phyloP scores from a whole-genome alignment of 768 basidiomycete genomes.

The Termitomyces sp. region DNA sequence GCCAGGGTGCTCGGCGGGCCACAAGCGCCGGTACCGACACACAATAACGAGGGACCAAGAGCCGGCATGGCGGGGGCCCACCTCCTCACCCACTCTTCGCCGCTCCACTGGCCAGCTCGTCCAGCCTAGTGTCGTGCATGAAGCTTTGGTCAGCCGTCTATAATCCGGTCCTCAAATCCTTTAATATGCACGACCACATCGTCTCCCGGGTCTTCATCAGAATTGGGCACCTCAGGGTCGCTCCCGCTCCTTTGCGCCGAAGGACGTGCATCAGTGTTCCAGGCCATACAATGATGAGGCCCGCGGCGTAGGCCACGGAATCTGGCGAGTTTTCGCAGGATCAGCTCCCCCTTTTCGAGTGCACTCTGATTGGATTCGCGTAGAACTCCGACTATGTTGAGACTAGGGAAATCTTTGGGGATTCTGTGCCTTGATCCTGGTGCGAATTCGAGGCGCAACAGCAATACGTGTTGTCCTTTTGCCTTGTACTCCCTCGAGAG shows the following conservation, averaged over 20 bases:
- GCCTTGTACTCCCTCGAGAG: conserved; percentile 29
- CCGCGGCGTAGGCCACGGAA: too few relatives aligned
- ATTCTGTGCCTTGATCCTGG: conserved; percentile 22
- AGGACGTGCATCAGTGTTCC: conserved; percentile 43
- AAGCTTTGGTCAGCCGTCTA: too few relatives aligned
- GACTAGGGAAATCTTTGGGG: conserved; percentile 44
- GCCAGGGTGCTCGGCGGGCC: not conserved
- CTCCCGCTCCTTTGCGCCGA: conserved; percentile 28
- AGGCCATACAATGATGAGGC: conserved; percentile 14
- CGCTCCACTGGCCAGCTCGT: too few relatives aligned
- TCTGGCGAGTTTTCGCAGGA: conserved; percentile 47
- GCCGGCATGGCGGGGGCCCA: too few relatives aligned
- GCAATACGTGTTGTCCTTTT: conserved; percentile 27
- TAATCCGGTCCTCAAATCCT: too few relatives aligned
- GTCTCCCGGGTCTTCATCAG: too few relatives aligned
- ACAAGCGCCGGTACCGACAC: not conserved
- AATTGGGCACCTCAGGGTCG: too few relatives aligned
- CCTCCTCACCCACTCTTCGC: too few relatives aligned
- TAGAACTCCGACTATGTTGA: conserved; percentile 56
- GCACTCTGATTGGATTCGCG: conserved; percentile 22
- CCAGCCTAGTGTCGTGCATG: too few relatives aligned
- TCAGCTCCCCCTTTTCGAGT: conserved; percentile 33
- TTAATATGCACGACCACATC: too few relatives aligned
- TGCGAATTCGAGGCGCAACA: too few relatives aligned
- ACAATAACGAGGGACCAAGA: too few relatives aligned